Conservation (phyloP, 306 rosid species). For the Luffa aegyptiaca region DNA sequence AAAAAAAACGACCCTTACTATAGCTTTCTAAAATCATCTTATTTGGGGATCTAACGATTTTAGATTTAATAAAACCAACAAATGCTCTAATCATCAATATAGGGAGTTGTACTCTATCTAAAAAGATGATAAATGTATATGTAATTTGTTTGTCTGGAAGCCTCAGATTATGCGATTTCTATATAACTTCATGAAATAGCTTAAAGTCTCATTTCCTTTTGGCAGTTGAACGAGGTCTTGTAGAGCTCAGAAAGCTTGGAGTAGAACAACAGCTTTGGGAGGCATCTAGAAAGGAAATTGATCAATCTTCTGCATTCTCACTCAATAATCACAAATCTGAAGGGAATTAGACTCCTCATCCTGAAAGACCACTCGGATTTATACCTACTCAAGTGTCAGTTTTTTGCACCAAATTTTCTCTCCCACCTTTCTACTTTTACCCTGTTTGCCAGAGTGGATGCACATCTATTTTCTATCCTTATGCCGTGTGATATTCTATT, state of each 20-base stretch:
- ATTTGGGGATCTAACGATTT: not conserved
- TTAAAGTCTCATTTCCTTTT: slow-evolving; percentile 3
- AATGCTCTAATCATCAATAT: not conserved
- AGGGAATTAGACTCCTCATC: slow-evolving; percentile 38
- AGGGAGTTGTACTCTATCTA: not conserved
- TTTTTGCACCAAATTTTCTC: not conserved
- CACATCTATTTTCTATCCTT: not conserved
- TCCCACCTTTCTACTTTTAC: not conserved
- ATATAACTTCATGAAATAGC: not conserved
- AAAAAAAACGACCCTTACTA: not conserved
- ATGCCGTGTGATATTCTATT: slow-evolving; percentile 1
- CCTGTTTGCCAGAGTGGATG: not conserved
- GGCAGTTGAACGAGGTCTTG: slow-evolving; percentile 79
- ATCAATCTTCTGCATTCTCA: slow-evolving; percentile 32
- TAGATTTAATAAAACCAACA: not conserved
- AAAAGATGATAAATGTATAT: not conserved
- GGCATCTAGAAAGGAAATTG: slow-evolving; percentile 87
- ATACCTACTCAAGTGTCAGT: not conserved
- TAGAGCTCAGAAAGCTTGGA: slow-evolving; percentile 88
- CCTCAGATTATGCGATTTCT: not conserved
- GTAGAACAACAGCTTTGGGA: slow-evolving; percentile 96
- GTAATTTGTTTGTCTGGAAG: not conserved
- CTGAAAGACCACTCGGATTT: slow-evolving; percentile 9
- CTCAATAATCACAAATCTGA: slow-evolving; percentile 39
- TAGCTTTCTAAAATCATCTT: not conserved